A percentile compares a stretch with the other conserved stretches of the same genome.
phyloP scores from a whole-genome alignment of 768 basidiomycete genomes.

The Phaeotremella fagi region DNA sequence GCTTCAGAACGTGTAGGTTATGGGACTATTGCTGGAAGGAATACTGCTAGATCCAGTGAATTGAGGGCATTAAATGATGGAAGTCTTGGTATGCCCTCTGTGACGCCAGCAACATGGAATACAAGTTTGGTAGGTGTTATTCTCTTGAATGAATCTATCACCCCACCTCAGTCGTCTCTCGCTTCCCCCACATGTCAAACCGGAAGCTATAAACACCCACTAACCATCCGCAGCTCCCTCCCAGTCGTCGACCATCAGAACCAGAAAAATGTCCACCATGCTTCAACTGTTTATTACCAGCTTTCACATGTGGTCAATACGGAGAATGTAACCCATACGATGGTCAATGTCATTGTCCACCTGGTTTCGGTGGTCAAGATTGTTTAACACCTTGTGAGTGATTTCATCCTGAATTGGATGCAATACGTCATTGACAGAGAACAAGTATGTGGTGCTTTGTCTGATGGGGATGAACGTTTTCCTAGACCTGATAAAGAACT shows the following conservation, averaged over 20 bases:
- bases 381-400: conserved; percentile 83
- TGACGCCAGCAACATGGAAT: neutral
- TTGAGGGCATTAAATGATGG: too few species aligned
- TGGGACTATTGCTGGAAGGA: neutral
- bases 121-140: neutral
- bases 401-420: neutral
- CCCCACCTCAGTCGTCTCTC: neutral
- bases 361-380: conserved; percentile 97
- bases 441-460: conserved; percentile 86
- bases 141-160: too few species aligned
- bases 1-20: neutral
- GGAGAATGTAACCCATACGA: conserved; percentile 85
- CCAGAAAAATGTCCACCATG: conserved; percentile 55
- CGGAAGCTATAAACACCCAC: neutral
- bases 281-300: conserved; percentile 92
- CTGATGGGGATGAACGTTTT: conserved; percentile 78
- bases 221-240: neutral
- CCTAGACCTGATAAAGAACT: conserved; percentile 68
- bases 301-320: conserved; percentile 86
- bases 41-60: neutral
- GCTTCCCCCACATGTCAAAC: neutral
- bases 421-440: neutral
- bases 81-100: too few species aligned
- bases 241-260: neutral
- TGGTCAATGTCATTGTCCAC: conserved; percentile 92